Conservation (phyloP, 192 early-diverging fungal genomes). For the Phycomyces nitens region DNA sequence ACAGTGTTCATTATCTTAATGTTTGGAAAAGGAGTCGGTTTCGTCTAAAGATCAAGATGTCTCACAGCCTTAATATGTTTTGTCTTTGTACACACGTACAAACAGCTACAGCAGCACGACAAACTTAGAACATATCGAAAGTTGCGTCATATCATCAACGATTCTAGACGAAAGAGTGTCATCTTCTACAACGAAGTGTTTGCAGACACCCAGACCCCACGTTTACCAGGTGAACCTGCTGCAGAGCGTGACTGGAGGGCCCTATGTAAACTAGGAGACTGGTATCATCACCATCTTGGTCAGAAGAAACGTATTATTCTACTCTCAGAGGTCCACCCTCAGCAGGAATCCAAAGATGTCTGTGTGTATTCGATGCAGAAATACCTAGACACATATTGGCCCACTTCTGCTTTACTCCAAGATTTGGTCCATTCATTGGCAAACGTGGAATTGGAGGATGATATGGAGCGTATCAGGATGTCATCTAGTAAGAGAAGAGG, state of each 20-base stretch:
- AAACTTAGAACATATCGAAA: conserved; percentile 59
- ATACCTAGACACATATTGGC: conserved; percentile 38
- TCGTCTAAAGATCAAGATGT: background rate
- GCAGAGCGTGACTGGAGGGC: conserved; percentile 54
- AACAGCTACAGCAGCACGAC: conserved; percentile 56
- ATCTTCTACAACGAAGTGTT: conserved; percentile 74
- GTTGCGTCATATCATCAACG: conserved; percentile 55
- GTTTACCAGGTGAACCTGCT: conserved; percentile 36
- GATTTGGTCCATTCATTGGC: conserved; percentile 46
- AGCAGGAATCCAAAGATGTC: conserved; percentile 11
- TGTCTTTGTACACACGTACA: no score
- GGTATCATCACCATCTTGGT: conserved; percentile 57
- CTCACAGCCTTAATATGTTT: background rate
- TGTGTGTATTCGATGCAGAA: conserved; percentile 39
- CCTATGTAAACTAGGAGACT: conserved; percentile 46
- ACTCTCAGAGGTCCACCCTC: conserved; percentile 32
- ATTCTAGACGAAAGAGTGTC: conserved; percentile 50
- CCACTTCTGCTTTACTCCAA: conserved; percentile 36
- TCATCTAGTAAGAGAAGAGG: background rate
- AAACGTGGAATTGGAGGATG: conserved; percentile 53
- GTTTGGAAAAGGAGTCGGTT: no score
- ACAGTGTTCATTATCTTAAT: background rate
- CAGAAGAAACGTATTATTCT: conserved; percentile 38
- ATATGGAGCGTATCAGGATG: conserved; percentile 28
- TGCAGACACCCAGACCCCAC: conserved; percentile 34